These are phyloP conservation scores for Phytophthora agathidicida DNA, from an alignment of 352 stramenopile genomes.

Conservation along the genomic window DNA sequence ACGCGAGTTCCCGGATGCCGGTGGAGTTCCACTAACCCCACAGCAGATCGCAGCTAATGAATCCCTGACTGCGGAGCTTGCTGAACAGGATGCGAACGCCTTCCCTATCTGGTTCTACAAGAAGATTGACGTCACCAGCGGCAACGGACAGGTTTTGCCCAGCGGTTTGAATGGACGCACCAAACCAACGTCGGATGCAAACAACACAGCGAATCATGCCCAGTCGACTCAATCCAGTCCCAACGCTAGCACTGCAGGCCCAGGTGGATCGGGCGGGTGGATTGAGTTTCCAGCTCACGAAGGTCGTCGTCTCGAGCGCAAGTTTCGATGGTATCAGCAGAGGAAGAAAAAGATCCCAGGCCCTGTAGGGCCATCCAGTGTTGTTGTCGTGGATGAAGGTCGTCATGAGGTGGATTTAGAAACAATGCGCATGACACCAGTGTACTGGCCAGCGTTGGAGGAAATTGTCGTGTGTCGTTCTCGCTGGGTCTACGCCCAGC, in stretches of 20 bases:
- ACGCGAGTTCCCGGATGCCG: conserved; percentile 51
- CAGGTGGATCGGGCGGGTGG: conserved; percentile 43
- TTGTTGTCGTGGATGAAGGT: conserved; percentile 85
- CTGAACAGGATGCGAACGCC: conserved; percentile 56
- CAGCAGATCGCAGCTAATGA: conserved; percentile 52
- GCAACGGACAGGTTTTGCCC: conserved; percentile 37
- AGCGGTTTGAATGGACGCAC: conserved; percentile 36
- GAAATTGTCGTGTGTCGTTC: conserved; percentile 73
- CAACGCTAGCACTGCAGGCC: conserved; percentile 16
- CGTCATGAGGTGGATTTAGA: conserved; percentile 82
- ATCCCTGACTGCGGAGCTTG: conserved; percentile 45
- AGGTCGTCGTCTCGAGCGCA: conserved; percentile 69
- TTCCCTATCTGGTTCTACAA: conserved; percentile 88
- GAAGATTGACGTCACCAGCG: conserved; percentile 55
- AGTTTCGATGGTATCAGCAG: conserved; percentile 69
- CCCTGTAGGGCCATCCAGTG: conserved; percentile 44
- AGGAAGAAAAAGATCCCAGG: conserved; percentile 45
- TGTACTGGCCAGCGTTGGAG: conserved; percentile 82
- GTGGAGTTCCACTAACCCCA: conserved; percentile 50
- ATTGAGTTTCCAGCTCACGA: conserved; percentile 83
- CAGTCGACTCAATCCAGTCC: conserved; percentile 7
- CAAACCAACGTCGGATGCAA: conserved; percentile 9
- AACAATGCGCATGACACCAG: conserved; percentile 76
- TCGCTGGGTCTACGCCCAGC: conserved; percentile 80
- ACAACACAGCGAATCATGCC: conserved; percentile 1